Conservation (phyloP, 176 grass and related monocot genomes). For the Lolium multiflorum region DNA sequence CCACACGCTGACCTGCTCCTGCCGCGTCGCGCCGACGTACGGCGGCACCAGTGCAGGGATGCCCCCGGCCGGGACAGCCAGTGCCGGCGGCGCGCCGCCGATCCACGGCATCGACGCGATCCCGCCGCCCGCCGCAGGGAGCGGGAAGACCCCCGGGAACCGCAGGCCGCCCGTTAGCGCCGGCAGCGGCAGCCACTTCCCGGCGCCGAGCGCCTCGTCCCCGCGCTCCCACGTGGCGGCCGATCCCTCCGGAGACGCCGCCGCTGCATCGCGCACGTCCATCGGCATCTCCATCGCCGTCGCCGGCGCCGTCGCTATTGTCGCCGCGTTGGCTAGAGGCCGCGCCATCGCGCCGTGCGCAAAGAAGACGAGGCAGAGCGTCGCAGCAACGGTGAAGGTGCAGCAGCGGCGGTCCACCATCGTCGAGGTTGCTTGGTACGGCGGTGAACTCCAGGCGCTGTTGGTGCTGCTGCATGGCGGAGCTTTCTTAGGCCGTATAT, state of each 20-base stretch:
- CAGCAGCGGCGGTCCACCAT: background rate
- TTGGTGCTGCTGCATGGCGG: slow-evolving; percentile 2
- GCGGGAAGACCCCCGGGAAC: slow-evolving; percentile 31
- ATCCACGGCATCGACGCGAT: slow-evolving; percentile 42
- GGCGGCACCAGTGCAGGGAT: slow-evolving; percentile 47
- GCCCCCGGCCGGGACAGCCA: background rate
- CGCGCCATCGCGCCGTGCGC: slow-evolving; percentile 11
- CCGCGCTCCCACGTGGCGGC: background rate
- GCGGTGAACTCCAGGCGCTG: background rate
- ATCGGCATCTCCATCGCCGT: background rate
- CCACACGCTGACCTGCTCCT: slow-evolving; percentile 64
- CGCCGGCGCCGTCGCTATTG: background rate
- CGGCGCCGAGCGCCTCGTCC: background rate
- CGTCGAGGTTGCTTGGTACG: background rate
- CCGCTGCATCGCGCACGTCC: background rate
- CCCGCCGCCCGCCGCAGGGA: background rate
- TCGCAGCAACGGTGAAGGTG: background rate
- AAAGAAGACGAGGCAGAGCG: slow-evolving; percentile 10
- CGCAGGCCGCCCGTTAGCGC: slow-evolving; percentile 37
- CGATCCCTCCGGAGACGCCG: slow-evolving; percentile 28
- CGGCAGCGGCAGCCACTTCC: slow-evolving; percentile 55
- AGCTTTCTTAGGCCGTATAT: background rate
- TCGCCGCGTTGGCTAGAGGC: background rate
- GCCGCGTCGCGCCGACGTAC: slow-evolving; percentile 48
- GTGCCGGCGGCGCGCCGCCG: slow-evolving; percentile 29